Base-by-base conservation (phyloP, 208 protist species). In the Phytomonas serpens region DNA sequence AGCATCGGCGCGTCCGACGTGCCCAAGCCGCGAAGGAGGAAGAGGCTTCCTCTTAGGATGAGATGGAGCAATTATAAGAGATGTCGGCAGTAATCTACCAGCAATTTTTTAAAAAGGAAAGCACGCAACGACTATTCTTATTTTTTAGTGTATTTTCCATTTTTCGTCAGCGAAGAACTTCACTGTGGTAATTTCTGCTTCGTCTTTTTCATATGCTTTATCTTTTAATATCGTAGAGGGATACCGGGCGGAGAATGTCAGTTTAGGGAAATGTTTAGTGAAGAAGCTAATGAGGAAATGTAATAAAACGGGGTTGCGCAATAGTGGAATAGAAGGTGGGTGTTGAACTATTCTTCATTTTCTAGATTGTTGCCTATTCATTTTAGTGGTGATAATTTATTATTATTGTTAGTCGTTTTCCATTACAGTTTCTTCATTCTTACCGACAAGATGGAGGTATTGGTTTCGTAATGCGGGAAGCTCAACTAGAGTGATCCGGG, bases 1-100 rank as follows among this genome's bases (percentile, higher is more conserved):
- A 87, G 75, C 68, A 77, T 32, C 85, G 84, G 52, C 83, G 84
- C 34, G 77, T 80, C 37, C 80, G 81, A 68, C 76, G 57, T 16
- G 38, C 61, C 3, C 72, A 79, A 62, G 74, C 83, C 64, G 71
- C 69, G 62, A 82, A 77, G 67, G 67, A 62, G 30, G 38, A 77
- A 57, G 67, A 78, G 38, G 73, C n/a, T 13, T 65, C 62, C 4
- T 27, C 70, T 23, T 73, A 76, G 52, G 40, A 30, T 36, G 40
- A 61, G 5, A 23, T 19, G 13, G 16, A 27, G 47, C 23, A 6
- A 19, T 27, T 19, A 27, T 27, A 57, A 5, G 47, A 57, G 16
- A 27, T 19, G 23, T 27, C 23, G 19, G 23, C 19, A 57, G 19
- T 5, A 27, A 19, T 57, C 16, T 57, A 57, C 19, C 16, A 77